Conservation (phyloP, 371 early-diverging fungal species). For the Syncephalastrum sp. region DNA sequence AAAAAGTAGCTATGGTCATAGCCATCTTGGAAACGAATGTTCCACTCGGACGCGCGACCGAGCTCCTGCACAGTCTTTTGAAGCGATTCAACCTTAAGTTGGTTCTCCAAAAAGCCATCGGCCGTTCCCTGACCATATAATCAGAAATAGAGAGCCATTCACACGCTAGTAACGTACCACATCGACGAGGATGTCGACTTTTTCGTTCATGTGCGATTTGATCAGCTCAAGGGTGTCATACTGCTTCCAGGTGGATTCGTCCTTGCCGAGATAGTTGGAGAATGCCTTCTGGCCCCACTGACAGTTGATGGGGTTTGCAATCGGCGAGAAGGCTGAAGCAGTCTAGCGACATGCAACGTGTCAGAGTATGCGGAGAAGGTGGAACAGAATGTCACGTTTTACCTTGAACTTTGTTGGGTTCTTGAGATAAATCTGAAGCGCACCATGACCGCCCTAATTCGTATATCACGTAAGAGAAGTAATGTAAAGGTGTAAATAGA, state of each 20-base stretch:
- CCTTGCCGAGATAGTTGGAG: slow-evolving; percentile 68
- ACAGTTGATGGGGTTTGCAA: slow-evolving; percentile 69
- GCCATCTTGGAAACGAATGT: slow-evolving; percentile 72
- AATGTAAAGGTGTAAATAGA: background rate
- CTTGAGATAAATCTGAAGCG: slow-evolving; percentile 70
- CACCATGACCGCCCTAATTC: slow-evolving; percentile 89
- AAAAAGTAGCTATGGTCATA: slow-evolving; percentile 89
- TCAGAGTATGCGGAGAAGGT: background rate
- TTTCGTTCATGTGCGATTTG: slow-evolving; percentile 28
- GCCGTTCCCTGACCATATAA: slow-evolving; percentile 55
- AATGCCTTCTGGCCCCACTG: slow-evolving; percentile 83
- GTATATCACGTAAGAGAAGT: background rate
- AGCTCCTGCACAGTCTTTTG: slow-evolving; percentile 42
- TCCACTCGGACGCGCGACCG: slow-evolving; percentile 45
- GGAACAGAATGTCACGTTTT: background rate
- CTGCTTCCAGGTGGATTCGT: slow-evolving; percentile 57
- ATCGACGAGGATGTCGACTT: slow-evolving; percentile 41
- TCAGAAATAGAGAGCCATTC: slow-evolving; percentile 6
- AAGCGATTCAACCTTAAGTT: slow-evolving; percentile 63
- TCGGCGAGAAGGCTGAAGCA: slow-evolving; percentile 86
- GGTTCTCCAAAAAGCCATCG: slow-evolving; percentile 69
- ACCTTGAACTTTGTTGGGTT: slow-evolving; percentile 67
- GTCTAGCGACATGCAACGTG: slow-evolving; percentile 23
- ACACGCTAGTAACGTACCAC: slow-evolving; percentile 24
- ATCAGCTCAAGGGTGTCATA: slow-evolving; percentile 79